Percentiles rank a stretch among this genome's conserved stretches.
These are phyloP conservation scores for Botrytis porri DNA, from an alignment of 2,329 filamentous ascomycete genomes.

Conservation along the genomic window DNA sequence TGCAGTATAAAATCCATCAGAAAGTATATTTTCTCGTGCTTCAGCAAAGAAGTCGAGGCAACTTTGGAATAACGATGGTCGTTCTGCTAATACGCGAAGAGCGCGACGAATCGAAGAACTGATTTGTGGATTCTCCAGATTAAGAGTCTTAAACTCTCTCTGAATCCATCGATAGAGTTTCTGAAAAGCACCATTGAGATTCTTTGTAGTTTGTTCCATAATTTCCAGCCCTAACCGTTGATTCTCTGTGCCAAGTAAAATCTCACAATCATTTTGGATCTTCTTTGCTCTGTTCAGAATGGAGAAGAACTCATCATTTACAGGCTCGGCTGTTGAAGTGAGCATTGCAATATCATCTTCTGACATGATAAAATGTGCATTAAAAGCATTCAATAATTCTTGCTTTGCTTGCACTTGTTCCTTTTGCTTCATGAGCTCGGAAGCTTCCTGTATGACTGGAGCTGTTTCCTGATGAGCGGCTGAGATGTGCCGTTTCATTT, in stretches of 20 bases:
- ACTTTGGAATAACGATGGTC: conserved; percentile 86
- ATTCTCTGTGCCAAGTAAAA: conserved; percentile 84
- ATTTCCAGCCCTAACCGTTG: conserved; percentile 85
- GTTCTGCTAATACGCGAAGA: conserved; percentile 81
- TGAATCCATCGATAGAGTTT: conserved; percentile 96
- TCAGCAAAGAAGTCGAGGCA: conserved; percentile 93
- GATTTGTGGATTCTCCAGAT: conserved; percentile 92
- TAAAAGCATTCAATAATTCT: conserved; percentile 72
- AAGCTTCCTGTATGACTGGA: conserved; percentile 74
- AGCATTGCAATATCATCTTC: conserved; percentile 75
- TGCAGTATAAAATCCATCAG: conserved; percentile 84
- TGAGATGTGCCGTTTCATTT: conserved; percentile 74
- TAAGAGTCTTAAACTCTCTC: conserved; percentile 85
- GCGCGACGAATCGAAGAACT: conserved; percentile 79
- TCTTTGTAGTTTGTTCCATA: conserved; percentile 84
- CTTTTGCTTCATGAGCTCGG: conserved; percentile 68
- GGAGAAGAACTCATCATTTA: conserved; percentile 81
- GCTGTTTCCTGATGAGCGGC: conserved; percentile 72
- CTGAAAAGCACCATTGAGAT: conserved; percentile 86
- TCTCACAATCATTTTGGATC: conserved; percentile 83
- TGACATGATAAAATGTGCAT: conserved; percentile 76
- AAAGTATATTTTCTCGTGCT: conserved; percentile 79
- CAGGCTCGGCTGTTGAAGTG: conserved; percentile 74
- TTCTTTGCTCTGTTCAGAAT: conserved; percentile 76
- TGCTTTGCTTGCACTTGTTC: conserved; percentile 76